phyloP scores from a whole-genome alignment of 805 yeast genomes.

The Ogataea methanolica region DNA sequence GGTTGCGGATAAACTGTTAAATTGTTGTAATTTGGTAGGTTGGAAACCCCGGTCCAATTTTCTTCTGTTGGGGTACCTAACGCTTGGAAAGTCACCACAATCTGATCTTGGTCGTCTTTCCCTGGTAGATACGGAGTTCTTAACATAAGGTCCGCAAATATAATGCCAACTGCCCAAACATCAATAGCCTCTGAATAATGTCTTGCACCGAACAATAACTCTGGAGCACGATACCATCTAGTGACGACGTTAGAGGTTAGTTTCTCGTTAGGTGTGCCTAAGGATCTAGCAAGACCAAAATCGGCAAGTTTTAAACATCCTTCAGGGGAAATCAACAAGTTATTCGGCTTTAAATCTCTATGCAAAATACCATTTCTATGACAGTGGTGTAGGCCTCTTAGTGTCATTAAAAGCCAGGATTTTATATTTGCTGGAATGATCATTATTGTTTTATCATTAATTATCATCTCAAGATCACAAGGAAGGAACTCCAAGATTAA shows the following conservation, averaged over 20 bases:
- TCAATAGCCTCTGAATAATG: slow-evolving; percentile 90
- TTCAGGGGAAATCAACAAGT: slow-evolving; percentile 76
- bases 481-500: slow-evolving; percentile 92
- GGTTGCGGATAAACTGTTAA: slow-evolving; percentile 80
- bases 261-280: slow-evolving; percentile 71
- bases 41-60: slow-evolving; percentile 85
- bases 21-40: slow-evolving; percentile 71
- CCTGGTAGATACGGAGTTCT: slow-evolving; percentile 96
- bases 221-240: slow-evolving; percentile 98
- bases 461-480: slow-evolving; percentile 83
- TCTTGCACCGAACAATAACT: slow-evolving; percentile 78
- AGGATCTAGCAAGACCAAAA: slow-evolving; percentile 90
- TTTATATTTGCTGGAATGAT: slow-evolving; percentile 86
- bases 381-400: slow-evolving; percentile 93
- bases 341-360: slow-evolving; percentile 91
- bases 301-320: slow-evolving; percentile 94
- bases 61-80: slow-evolving; percentile 93
- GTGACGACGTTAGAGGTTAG: slow-evolving; percentile 95
- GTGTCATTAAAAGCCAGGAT: slow-evolving; percentile 90
- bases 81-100: slow-evolving; percentile 91
- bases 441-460: slow-evolving; percentile 70
- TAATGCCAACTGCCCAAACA: slow-evolving; percentile 94
- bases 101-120: slow-evolving; percentile 80
- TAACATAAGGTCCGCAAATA: slow-evolving; percentile 93
- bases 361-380: slow-evolving; percentile 89